Evolutionary conservation across 352 stramenopile genomes (phyloP).

Genomic region (Halophytophthora batemanensis): DNA sequence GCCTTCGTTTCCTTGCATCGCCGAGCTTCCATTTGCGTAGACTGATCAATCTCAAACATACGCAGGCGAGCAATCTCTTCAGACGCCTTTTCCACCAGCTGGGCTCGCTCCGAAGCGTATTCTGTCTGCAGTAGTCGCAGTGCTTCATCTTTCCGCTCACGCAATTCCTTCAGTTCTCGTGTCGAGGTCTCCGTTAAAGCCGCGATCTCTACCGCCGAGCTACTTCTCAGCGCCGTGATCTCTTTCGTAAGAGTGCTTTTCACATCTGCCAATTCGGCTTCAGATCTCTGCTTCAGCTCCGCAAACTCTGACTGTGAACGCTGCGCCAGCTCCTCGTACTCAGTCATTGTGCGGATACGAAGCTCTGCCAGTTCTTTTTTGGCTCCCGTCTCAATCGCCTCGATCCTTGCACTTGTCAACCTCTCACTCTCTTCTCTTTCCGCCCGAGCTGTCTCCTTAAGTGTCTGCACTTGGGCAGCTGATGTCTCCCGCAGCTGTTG

Average conservation of each 20-base stretch:
- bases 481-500: slow-evolving; percentile 30
- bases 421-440: slow-evolving; percentile 18
- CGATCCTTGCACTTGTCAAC: slow-evolving; percentile 22
- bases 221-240: slow-evolving; percentile 23
- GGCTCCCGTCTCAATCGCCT: slow-evolving; percentile 17
- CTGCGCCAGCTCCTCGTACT: slow-evolving; percentile 23
- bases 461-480: slow-evolving; percentile 13
- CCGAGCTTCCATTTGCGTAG: slow-evolving; percentile 20
- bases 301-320: slow-evolving; percentile 19
- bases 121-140: slow-evolving; percentile 16
- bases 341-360: slow-evolving; percentile 6
- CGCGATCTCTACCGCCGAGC: slow-evolving; percentile 20
- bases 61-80: slow-evolving; percentile 24
- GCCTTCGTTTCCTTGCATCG: slow-evolving; percentile 18
- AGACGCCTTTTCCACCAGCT: slow-evolving; percentile 16
- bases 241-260: slow-evolving; percentile 15
- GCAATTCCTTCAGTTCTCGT: slow-evolving; percentile 24
- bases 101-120: slow-evolving; percentile 16
- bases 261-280: slow-evolving; percentile 12
- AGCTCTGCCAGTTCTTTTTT: slow-evolving; percentile 26
- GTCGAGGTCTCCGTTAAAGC: slow-evolving; percentile 19
- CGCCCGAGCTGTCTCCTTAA: slow-evolving; percentile 18
- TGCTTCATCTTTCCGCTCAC: slow-evolving; percentile 21
- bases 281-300: slow-evolving; percentile 17
- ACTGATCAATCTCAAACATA: slow-evolving; percentile 31